A percentile compares a stretch with the other conserved stretches of the same genome.
phyloP scores from a whole-genome alignment of 495 filamentous ascomycete genomes.

The Venustampulla echinocandica region DNA sequence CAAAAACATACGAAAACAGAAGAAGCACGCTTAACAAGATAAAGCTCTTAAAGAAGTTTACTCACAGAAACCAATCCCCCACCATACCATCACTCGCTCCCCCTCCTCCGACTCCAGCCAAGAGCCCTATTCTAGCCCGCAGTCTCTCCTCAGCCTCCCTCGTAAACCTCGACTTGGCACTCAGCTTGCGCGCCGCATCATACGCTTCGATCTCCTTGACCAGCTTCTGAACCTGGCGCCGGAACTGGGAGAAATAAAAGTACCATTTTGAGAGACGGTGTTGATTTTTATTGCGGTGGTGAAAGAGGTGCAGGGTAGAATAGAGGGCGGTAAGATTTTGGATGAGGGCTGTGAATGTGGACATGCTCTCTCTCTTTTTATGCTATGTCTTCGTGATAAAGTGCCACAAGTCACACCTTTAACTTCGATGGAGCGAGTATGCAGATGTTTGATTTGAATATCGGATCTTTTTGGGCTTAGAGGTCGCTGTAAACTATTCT shows the following conservation, averaged over 20 bases:
- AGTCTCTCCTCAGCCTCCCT: conserved; percentile 15
- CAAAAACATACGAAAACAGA: no score
- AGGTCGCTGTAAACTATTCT: no score
- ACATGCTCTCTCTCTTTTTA: no score
- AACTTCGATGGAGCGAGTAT: no score
- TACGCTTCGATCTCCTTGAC: conserved; percentile 29
- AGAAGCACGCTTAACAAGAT: no score
- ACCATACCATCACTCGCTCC: no score
- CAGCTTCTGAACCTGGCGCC: conserved; percentile 50
- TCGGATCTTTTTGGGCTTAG: no score
- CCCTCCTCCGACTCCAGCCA: conserved; percentile 20
- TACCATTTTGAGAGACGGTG: conserved; percentile 67
- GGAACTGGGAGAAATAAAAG: conserved; percentile 56
- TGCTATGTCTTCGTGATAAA: no score
- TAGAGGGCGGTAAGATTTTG: not conserved
- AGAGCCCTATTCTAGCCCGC: conserved; percentile 10
- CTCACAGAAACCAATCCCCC: conserved; percentile 19
- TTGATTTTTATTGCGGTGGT: conserved; percentile 78
- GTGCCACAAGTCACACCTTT: no score
- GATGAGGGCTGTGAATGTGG: no score
- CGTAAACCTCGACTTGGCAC: conserved; percentile 9
- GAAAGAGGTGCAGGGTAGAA: conserved; percentile 46
- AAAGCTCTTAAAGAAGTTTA: conserved; percentile 1
- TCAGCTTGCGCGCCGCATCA: conserved; percentile 2
- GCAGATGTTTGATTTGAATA: no score